Evolutionary conservation across 1,284 basidiomycete genomes (phyloP).

Genomic region (Microbotryum lychnidis-dioicae): DNA sequence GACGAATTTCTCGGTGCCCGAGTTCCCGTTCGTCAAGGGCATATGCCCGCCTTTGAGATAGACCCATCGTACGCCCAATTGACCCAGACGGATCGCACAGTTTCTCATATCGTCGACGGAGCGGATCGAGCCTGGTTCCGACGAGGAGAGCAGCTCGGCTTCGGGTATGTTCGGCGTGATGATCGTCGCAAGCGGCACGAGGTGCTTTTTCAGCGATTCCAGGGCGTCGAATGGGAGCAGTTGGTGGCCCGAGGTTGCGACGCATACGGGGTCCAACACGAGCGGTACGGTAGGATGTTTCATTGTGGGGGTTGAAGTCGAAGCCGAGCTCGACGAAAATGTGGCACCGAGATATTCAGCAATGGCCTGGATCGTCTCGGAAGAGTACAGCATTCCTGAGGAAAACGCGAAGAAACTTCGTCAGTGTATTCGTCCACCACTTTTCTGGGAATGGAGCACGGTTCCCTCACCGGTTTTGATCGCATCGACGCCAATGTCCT

Average conservation of each 20-base stretch:
- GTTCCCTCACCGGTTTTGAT: conserved; percentile 56
- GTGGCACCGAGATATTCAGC: conserved; percentile 35
- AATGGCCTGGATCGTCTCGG: conserved; percentile 42
- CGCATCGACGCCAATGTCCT: conserved; percentile 63
- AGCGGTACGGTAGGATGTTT: conserved; percentile 37
- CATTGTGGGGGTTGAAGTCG: conserved; percentile 2
- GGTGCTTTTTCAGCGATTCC: conserved; percentile 50
- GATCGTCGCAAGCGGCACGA: conserved; percentile 65
- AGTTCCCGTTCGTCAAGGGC: conserved; percentile 36
- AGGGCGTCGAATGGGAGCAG: conserved; percentile 64
- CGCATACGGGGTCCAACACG: conserved; percentile 83
- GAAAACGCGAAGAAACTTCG: background rate
- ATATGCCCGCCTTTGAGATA: conserved; percentile 86
- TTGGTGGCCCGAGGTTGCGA: conserved; percentile 81
- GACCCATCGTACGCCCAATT: conserved; percentile 52
- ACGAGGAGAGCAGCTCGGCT: conserved; percentile 57
- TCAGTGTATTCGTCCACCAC: too few species aligned
- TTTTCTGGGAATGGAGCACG: too few species aligned
- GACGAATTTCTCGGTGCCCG: conserved; percentile 46
- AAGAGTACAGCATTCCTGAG: conserved; percentile 62
- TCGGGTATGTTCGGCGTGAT: conserved; percentile 86
- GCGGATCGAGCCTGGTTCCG: conserved; percentile 42
- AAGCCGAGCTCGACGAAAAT: conserved; percentile 1
- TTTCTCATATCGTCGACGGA: conserved; percentile 56
- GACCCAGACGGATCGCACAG: conserved; percentile 52